Percentiles rank a stretch among this genome's conserved stretches.
These are phyloP conservation scores for Termitomyces eurrhizus DNA, from an alignment of 768 basidiomycete genomes.

Conservation along the genomic window DNA sequence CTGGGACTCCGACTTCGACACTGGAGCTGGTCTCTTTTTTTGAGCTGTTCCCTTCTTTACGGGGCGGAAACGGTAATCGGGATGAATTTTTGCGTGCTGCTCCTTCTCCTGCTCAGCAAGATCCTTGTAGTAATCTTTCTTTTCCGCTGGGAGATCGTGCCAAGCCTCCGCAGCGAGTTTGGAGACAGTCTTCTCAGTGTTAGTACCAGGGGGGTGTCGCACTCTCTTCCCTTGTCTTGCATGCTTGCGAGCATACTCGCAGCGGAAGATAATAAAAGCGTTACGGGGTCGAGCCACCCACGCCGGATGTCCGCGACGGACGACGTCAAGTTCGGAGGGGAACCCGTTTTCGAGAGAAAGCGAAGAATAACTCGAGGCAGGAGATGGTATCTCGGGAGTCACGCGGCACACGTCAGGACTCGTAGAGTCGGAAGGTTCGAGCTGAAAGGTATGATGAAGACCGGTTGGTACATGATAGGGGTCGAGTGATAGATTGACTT, in stretches of 20 bases:
- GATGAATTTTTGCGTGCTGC: constrained; percentile 54
- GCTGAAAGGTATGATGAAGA: constrained; percentile 8
- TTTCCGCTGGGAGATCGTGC: constrained; percentile 48
- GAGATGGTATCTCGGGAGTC: constrained; percentile 13
- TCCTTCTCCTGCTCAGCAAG: constrained; percentile 54
- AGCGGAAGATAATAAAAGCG: constrained; percentile 71
- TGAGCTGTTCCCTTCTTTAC: constrained; percentile 30
- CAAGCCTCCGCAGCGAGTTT: constrained; percentile 77
- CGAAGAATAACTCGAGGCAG: constrained; percentile 21
- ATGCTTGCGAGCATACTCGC: constrained; percentile 53
- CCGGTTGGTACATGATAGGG: constrained; percentile 4
- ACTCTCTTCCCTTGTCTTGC: constrained; percentile 32
- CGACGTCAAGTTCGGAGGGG: constrained; percentile 19
- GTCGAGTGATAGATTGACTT: background rate
- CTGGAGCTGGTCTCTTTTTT: constrained; percentile 20
- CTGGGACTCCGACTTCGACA: constrained; percentile 18
- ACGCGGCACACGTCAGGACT: background rate
- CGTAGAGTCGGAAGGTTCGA: background rate
- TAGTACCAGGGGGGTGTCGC: constrained; percentile 31
- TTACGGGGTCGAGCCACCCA: constrained; percentile 69
- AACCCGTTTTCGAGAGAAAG: constrained; percentile 20
- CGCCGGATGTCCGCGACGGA: constrained; percentile 44
- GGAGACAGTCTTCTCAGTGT: constrained; percentile 56
- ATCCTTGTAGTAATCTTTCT: constrained; percentile 45
- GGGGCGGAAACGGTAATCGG: constrained; percentile 63